Base-by-base conservation (phyloP, 2,329 filamentous ascomycete genomes). In the Penicillium sp. region DNA sequence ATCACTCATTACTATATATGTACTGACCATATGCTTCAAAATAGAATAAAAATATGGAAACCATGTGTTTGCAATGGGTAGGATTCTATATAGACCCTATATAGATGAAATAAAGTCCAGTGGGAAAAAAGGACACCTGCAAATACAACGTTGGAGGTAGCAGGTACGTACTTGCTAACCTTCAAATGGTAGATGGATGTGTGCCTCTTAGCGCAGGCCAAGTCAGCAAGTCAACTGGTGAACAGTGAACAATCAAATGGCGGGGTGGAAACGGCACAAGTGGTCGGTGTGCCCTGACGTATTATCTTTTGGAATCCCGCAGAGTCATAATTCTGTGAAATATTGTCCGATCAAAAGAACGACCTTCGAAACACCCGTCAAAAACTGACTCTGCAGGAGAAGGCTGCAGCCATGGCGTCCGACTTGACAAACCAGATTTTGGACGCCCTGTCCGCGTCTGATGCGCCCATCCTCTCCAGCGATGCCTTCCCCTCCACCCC, bases 361-460 rank as follows among this genome's bases (percentile, higher is more conserved):
- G 58, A 52, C 40, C 29, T 55, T 59, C 54, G 64, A 58, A 53
- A 58, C 34, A 48, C 47, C 47, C 58, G 55, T 56, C 53, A 56
- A 60, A 62, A 62, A 59, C 51, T 49, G n/a, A 51, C 29, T 50
- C 61, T 64, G 68, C 64, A 67, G 67, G 61, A 62, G 53, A 63
- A 58, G 60, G 60, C 62, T 68, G 66, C 66, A 72, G 65, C 56
- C 60, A 78, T 78, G 74, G 75, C 74, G 66, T 70, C 72, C 65
- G 87, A 91, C 71, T 78, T 91, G 69, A 81, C 84, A 59, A 79
- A 81, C 55, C 79, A 85, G 68, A 81, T 92, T 65, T 82, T 93
- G 67, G 82, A 86, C 60, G 82, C 84, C 54, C 80, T 93, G 67
- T 82, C 82, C 72, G 78, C 83, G 68, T 76, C 84, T 60, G 84